Conservation (phyloP, 2,329 filamentous ascomycete species). For the Neobulgaria alba region DNA sequence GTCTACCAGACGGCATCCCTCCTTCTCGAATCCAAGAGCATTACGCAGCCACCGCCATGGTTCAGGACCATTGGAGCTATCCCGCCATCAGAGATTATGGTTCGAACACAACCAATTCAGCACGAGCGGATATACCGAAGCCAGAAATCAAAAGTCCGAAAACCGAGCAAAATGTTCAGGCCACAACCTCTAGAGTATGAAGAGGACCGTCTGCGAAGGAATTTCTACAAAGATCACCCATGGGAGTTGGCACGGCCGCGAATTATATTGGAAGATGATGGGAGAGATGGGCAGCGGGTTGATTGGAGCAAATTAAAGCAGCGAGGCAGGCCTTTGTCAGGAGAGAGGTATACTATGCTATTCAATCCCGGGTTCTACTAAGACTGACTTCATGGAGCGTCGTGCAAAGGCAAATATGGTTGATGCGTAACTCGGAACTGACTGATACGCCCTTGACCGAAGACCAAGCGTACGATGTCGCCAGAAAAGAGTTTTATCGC, state of each 20-base stretch:
- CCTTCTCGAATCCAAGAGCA: slow-evolving; percentile 36
- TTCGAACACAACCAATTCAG: slow-evolving; percentile 42
- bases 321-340: slow-evolving; percentile 65
- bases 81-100: slow-evolving; percentile 50
- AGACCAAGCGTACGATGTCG: slow-evolving; percentile 71
- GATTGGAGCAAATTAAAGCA: slow-evolving; percentile 78
- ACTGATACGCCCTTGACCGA: slow-evolving; percentile 47
- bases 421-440: slow-evolving; percentile 70
- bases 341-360: slow-evolving; percentile 59
- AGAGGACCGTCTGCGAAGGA: slow-evolving; percentile 71
- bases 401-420: slow-evolving; percentile 81
- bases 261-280: slow-evolving; percentile 76
- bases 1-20: slow-evolving; percentile 39
- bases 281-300: slow-evolving; percentile 65
- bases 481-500: slow-evolving; percentile 83
- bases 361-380: not conserved
- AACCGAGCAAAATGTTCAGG: slow-evolving; percentile 69
- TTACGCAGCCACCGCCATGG: slow-evolving; percentile 30
- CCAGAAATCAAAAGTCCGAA: slow-evolving; percentile 36
- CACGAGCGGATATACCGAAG: slow-evolving; percentile 30
- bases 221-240: slow-evolving; percentile 89
- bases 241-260: slow-evolving; percentile 92
- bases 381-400: slow-evolving; percentile 49
- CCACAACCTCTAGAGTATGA: slow-evolving; percentile 71
- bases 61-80: slow-evolving; percentile 27